Conservation (phyloP, 1,139 yeast genomes). For the Kodamaea sp. region DNA sequence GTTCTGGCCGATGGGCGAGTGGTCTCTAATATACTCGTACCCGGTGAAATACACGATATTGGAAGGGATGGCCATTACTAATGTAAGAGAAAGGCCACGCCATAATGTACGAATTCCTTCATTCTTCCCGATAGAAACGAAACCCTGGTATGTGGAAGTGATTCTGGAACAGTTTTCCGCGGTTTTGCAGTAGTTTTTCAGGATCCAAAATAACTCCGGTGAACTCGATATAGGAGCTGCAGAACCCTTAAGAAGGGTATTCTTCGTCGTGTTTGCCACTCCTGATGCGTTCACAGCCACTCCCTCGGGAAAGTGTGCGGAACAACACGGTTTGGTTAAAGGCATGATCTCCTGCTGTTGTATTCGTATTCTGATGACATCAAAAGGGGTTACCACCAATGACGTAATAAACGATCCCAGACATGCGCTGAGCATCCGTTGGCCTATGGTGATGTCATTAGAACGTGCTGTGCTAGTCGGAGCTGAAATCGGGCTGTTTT, state of each 20-base stretch:
- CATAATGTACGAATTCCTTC: constrained; percentile 83
- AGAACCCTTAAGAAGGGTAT: background rate
- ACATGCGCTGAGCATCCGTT: constrained; percentile 87
- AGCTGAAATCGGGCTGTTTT: background rate
- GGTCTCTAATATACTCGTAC: constrained; percentile 80
- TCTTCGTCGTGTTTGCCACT: background rate
- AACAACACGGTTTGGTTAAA: constrained; percentile 30
- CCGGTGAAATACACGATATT: constrained; percentile 94
- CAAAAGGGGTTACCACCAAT: constrained; percentile 86
- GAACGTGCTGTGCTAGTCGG: constrained; percentile 4
- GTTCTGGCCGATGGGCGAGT: constrained; percentile 56
- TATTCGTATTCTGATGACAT: constrained; percentile 84
- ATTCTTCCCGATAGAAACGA: constrained; percentile 58
- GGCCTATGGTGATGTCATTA: constrained; percentile 47
- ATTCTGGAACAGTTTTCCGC: constrained; percentile 36
- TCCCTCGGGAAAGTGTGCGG: constrained; percentile 12
- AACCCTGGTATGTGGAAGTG: constrained; percentile 72
- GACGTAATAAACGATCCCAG: constrained; percentile 90
- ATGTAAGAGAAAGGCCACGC: constrained; percentile 84
- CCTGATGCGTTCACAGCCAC: background rate
- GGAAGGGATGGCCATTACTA: constrained; percentile 89
- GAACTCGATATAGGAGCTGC: constrained; percentile 8
- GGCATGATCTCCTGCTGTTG: constrained; percentile 82
- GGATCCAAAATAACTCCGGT: constrained; percentile 43
- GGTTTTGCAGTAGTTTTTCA: constrained; percentile 38